These are phyloP conservation scores for Litchi chinensis DNA, from an alignment of 345 rosid genomes.

Conservation along the genomic window DNA sequence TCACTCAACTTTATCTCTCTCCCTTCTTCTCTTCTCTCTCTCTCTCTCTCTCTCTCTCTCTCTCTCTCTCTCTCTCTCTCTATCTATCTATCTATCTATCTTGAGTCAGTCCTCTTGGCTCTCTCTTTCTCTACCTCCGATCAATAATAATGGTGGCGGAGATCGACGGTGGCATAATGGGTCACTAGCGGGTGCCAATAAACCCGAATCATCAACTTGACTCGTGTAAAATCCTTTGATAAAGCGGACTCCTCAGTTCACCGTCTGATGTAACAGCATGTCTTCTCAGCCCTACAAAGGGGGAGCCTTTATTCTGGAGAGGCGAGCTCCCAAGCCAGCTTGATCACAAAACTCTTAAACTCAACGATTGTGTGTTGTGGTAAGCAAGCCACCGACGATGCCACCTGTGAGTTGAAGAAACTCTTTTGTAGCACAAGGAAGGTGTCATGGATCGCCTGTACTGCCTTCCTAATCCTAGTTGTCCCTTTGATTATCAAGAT, in stretches of 20 bases:
- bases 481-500: constrained; percentile 67
- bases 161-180: not conserved
- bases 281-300: constrained; percentile 48
- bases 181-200: not conserved
- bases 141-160: no score
- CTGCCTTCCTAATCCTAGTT: constrained; percentile 64
- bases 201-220: not conserved
- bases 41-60: no score
- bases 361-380: no score
- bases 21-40: no score
- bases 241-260: not conserved
- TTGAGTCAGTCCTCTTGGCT: no score
- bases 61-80: no score
- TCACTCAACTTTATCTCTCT: no score
- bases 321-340: no score
- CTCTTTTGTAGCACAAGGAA: constrained; percentile 79
- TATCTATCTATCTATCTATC: no score
- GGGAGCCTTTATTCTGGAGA: constrained; percentile 46
- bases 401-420: constrained; percentile 60
- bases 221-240: no score
- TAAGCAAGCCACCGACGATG: constrained; percentile 54
- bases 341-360: no score
- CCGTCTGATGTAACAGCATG: constrained; percentile 25
- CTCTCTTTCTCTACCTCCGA: no score
- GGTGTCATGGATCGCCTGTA: constrained; percentile 86